Base-by-base conservation (phyloP, 495 filamentous ascomycete species). In the Aspergillus ostianus region DNA sequence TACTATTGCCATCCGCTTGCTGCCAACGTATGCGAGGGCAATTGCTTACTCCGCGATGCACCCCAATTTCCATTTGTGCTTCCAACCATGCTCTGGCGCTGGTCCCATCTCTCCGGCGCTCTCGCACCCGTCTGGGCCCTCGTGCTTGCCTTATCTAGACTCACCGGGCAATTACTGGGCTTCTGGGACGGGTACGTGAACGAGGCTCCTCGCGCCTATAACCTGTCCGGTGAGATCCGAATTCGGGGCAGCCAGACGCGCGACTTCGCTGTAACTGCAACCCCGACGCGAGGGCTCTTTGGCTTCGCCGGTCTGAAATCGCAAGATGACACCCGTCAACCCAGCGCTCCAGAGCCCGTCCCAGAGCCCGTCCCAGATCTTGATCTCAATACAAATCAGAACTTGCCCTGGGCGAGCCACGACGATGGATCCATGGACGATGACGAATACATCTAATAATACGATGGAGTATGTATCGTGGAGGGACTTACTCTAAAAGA, bases 1-100 rank as follows among this genome's bases (percentile, higher is more conserved):
- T 66, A 73, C n/a, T 91, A 83, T 70, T 86, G 84, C 71, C 84
- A 85, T 53, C 81, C 85, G 0, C 60, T 73, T 44, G 57, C 82
- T 62, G 73, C 85, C 6, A 67, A 75, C 19, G 70, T 64, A 15
- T 82, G 77, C 49, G 64, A 72, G 18, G 74, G 78, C 8, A 79
- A 81, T 51, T 81, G 81, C 47, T 67, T 82, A 0, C 71, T 66
- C 21, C 73, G 78, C 9, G 65, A 80, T 56, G 78, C 78, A 18
- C 81, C 81, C 0, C 44, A 65, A 0, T 81, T 77, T 50, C 80
- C 80, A 0, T 80, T 73, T 36, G 77, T 78, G 18, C 66, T 80
- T 2, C 70, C 71, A 13, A 82, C 76, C 12, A 79, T 83, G 73
- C 45, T 80, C 6, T 82, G 70, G 68, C 74, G 76, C 36, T 75